These are phyloP conservation scores for Chaetomium fimeti DNA, from an alignment of 495 filamentous ascomycete genomes.

Conservation along the genomic window DNA sequence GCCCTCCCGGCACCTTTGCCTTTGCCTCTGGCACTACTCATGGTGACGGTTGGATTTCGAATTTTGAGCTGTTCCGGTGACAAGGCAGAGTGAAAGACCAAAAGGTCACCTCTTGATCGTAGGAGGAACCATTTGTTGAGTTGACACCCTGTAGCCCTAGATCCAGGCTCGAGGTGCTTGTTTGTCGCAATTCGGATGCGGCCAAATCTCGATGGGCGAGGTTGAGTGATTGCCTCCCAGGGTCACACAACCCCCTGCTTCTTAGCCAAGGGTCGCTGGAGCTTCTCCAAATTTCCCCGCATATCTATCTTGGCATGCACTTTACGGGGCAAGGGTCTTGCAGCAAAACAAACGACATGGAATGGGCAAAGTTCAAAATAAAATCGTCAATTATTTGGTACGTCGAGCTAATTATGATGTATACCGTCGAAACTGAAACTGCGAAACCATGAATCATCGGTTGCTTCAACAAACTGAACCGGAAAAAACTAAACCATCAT, in stretches of 20 bases:
- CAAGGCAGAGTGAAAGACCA: too few species aligned
- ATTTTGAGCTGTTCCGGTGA: neutral
- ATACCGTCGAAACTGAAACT: neutral
- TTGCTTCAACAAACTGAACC: neutral
- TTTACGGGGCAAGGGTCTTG: conserved; percentile 10
- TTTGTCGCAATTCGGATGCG: neutral
- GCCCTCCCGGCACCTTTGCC: conserved; percentile 5
- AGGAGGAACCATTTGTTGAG: neutral
- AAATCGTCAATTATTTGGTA: neutral
- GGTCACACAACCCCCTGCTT: neutral
- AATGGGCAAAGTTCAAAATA: neutral
- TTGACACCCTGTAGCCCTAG: neutral
- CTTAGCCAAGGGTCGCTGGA: conserved; percentile 6
- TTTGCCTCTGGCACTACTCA: conserved; percentile 19
- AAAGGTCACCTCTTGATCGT: neutral
- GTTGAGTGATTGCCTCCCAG: neutral
- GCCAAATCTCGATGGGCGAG: neutral
- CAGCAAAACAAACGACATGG: conserved; percentile 11
- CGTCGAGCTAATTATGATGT: neutral
- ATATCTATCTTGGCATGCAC: conserved; percentile 18
- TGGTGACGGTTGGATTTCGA: conserved; percentile 11
- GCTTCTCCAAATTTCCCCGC: conserved; percentile 27
- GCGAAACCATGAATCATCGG: neutral
- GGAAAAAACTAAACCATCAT: neutral
- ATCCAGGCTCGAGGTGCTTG: neutral